phyloP scores from a whole-genome alignment of 371 early-diverging fungal genomes.

The Nematocida sp. region DNA sequence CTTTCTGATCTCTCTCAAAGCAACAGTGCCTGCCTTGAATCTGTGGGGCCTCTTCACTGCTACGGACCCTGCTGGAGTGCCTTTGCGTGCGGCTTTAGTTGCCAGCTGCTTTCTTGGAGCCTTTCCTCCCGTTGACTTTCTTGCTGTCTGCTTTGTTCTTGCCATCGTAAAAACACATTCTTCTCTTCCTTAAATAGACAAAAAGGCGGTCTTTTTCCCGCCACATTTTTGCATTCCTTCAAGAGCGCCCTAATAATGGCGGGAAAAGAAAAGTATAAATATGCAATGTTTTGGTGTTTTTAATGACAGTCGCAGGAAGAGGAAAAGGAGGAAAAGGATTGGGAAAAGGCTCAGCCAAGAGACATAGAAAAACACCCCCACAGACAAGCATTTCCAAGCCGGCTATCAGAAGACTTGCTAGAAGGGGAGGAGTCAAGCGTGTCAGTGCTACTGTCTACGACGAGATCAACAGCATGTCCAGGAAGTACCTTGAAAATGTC shows the following conservation, averaged over 20 bases:
- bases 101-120: conserved; percentile 89
- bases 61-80: conserved; percentile 68
- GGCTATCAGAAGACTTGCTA: conserved; percentile 98
- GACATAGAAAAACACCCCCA: conserved; percentile 73
- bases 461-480: conserved; percentile 89
- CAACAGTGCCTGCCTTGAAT: conserved; percentile 74
- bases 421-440: conserved; percentile 99
- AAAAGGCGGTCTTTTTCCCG: conserved; percentile 39
- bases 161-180: too few relatives aligned
- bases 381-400: conserved; percentile 87
- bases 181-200: conserved; percentile 53
- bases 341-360: conserved; percentile 91
- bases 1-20: conserved; percentile 87
- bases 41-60: conserved; percentile 73
- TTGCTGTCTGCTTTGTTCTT: conserved; percentile 92
- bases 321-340: conserved; percentile 93
- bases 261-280: conserved; percentile 47
- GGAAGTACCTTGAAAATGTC: conserved; percentile 90
- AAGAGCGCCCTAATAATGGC: neutral
- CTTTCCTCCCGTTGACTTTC: conserved; percentile 96
- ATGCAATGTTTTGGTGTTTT: conserved; percentile 22
- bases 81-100: conserved; percentile 85
- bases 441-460: conserved; percentile 96
- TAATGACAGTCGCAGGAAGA: conserved; percentile 65
- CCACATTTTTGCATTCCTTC: neutral